These are phyloP conservation scores for Suhomyces kilbournensis DNA, from an alignment of 805 yeast genomes.

Conservation along the genomic window DNA sequence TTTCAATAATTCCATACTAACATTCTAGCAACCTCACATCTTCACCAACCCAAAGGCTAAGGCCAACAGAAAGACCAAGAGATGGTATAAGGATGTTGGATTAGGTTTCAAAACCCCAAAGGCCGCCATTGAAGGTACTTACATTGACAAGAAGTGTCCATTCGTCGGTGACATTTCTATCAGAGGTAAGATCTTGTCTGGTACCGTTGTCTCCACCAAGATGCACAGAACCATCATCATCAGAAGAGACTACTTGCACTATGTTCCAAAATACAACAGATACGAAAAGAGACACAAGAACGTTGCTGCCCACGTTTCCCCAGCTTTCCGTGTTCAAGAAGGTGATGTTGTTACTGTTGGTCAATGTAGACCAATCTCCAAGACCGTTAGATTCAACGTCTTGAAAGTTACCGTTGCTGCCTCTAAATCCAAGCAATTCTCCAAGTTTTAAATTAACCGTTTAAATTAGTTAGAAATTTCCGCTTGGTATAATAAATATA, in stretches of 20 bases:
- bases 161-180: constrained; percentile 94
- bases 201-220: constrained; percentile 99
- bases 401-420: constrained; percentile 88
- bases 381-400: constrained; percentile 99
- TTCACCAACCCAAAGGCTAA: constrained; percentile 99
- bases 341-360: constrained; percentile 99
- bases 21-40: constrained; percentile 96
- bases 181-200: constrained; percentile 99
- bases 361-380: constrained; percentile 99
- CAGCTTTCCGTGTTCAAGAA: constrained; percentile 99
- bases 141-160: constrained; percentile 99
- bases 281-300: constrained; percentile 99
- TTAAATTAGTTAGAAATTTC: constrained; percentile 1
- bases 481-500: constrained; percentile 1
- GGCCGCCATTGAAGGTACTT: constrained; percentile 96
- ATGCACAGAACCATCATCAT: constrained; percentile 99
- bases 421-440: constrained; percentile 90
- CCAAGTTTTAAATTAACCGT: constrained; percentile 73
- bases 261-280: constrained; percentile 99
- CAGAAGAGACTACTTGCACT: constrained; percentile 99
- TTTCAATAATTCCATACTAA: constrained; percentile 28
- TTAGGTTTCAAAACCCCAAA: constrained; percentile 99
- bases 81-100: constrained; percentile 99
- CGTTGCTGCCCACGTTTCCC: constrained; percentile 99
- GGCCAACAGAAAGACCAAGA: constrained; percentile 98